Base-by-base conservation (phyloP, 1,284 basidiomycete species). In the Cystobasidiaceae sp. region DNA sequence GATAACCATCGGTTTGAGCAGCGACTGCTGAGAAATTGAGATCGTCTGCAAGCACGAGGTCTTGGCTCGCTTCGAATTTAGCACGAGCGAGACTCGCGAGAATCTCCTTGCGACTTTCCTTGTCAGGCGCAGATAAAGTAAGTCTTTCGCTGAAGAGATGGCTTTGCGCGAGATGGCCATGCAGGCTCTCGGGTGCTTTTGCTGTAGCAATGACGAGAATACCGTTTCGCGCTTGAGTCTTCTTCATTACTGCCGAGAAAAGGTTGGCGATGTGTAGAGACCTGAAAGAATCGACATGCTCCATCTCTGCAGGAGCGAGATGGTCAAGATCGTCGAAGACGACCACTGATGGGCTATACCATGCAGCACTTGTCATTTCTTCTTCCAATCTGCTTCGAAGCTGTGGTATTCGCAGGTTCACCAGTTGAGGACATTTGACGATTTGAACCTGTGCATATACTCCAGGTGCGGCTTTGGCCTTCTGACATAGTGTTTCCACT, bases 291-390 rank as follows among this genome's bases (percentile, higher is more conserved):
- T 92, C 87, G 60, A 84, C 81, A 74, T 92, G 86, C 87, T 90
- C 93, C 17, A 87, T 80, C 77, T 98, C 93, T 0, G 85, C 84
- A 8, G 84, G 82, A 19, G 96, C 76, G 15, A 98, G 78, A 52
- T 85, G 84, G 70, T 98, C 93, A 52, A 99, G 77, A 72, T 93
- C 93, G 77, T 99, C 96, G 25, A 98, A 80, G n/a, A 97, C 79
- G n/a, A 99, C 79, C 8, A 96, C 75, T 7, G 85, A 82, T 0
- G 96, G 94, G 45, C 82, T 81, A 72, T 89, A 86, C 86, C 86
- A 90, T 17, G 81, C 78, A 2, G 87, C 89, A 66, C 86, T 84
- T 55, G 86, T 84, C 71, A 89, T 82, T 85, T 90, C 89, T 68
- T 85, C 85, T 64, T 67, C 25, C 52, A 67, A 37, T 19, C 65